Percentiles rank a stretch among this genome's conserved stretches.
These are phyloP conservation scores for Domatiomyces catenatus DNA, from an alignment of 2,329 filamentous ascomycete genomes.

Conservation along the genomic window DNA sequence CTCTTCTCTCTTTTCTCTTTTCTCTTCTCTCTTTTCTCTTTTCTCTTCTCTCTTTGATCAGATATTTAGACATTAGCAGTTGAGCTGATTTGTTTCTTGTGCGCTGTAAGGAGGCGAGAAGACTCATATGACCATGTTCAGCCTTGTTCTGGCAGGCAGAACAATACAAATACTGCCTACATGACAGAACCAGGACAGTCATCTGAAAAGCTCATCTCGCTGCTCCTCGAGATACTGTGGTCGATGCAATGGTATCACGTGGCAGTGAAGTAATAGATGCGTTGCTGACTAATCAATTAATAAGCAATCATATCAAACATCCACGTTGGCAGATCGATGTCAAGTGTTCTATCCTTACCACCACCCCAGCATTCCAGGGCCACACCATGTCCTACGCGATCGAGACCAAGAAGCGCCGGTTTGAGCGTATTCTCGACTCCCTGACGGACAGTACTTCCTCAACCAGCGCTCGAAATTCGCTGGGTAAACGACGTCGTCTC, in stretches of 20 bases:
- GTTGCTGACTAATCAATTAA: too few species aligned
- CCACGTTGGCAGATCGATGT: too few species aligned
- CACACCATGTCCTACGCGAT: slow-evolving; percentile 24
- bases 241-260: too few species aligned
- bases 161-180: too few species aligned
- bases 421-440: slow-evolving; percentile 31
- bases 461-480: slow-evolving; percentile 9
- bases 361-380: neutral
- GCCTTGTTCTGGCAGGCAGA: too few species aligned
- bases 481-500: slow-evolving; percentile 13
- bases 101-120: neutral
- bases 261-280: too few species aligned
- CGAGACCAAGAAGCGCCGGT: slow-evolving; percentile 33
- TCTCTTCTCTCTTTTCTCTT: too few species aligned
- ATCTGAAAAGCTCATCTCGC: neutral
- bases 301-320: too few species aligned
- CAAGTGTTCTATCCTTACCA: too few species aligned
- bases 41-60: too few species aligned
- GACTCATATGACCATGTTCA: neutral
- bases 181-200: neutral
- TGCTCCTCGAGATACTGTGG: neutral
- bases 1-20: too few species aligned
- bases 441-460: slow-evolving; percentile 16
- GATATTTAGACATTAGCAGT: neutral
- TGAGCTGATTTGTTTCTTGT: neutral